Percentiles rank a stretch among this genome's conserved stretches.
These are phyloP conservation scores for Cladosporium sphaerospermum DNA, from an alignment of 2,329 filamentous ascomycete species.

Conservation along the genomic window DNA sequence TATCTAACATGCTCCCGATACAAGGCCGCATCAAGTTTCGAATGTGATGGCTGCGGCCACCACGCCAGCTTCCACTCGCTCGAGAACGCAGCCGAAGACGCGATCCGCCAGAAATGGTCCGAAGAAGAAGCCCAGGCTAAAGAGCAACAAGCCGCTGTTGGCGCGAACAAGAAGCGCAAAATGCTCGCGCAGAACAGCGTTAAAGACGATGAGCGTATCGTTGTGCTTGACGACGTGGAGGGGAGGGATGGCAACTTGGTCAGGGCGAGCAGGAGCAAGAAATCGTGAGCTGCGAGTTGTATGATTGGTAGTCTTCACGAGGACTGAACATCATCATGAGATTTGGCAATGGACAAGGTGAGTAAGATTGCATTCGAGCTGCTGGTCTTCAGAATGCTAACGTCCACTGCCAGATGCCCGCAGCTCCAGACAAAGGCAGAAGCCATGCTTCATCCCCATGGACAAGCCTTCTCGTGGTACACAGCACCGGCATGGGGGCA, in stretches of 20 bases:
- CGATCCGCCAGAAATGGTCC: conserved; percentile 41
- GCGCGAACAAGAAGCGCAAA: conserved; percentile 15
- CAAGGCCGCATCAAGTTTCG: conserved; percentile 44
- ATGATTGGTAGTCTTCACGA: neutral
- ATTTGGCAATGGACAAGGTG: too few relatives aligned
- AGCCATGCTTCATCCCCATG: too few relatives aligned
- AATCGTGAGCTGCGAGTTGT: neutral
- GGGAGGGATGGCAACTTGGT: neutral
- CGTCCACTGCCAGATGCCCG: too few relatives aligned
- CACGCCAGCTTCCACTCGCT: conserved; percentile 51
- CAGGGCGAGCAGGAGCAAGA: conserved; percentile 12
- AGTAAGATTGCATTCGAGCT: too few relatives aligned
- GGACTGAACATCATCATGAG: neutral
- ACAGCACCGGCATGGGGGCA: too few relatives aligned
- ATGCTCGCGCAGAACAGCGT: neutral
- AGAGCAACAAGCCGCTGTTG: conserved; percentile 12
- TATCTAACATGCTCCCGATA: neutral
- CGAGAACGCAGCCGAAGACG: conserved; percentile 46
- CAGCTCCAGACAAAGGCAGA: too few relatives aligned
- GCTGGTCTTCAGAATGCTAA: too few relatives aligned
- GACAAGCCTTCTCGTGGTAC: too few relatives aligned
- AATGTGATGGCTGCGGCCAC: conserved; percentile 51
- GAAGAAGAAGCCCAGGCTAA: conserved; percentile 28
- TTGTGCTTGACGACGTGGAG: neutral
- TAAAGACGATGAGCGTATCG: neutral